Evolutionary conservation across 176 grass and related monocot species (phyloP).

Genomic region (Raddia distichophylla): DNA sequence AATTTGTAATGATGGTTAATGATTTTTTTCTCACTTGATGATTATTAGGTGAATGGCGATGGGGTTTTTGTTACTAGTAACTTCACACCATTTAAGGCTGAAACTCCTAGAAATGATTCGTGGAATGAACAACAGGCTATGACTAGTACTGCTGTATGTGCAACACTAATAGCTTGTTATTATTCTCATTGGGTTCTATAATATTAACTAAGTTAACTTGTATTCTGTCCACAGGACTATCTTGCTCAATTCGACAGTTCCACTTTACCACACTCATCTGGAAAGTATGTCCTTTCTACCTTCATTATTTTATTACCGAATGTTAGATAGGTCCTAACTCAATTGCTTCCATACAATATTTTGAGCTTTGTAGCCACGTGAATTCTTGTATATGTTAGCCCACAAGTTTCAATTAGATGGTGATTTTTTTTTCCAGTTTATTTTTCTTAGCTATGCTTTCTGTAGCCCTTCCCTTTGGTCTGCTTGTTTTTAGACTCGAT

Average conservation of each 20-base stretch:
- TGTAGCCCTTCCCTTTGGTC: background rate
- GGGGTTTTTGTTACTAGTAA: constrained; percentile 90
- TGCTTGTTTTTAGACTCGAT: constrained; percentile 9
- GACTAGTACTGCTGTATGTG: constrained; percentile 86
- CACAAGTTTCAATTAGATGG: background rate
- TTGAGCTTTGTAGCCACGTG: constrained; percentile 13
- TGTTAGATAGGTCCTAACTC: constrained; percentile 15
- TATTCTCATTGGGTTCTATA: constrained; percentile 29
- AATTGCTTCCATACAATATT: background rate
- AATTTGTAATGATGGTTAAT: constrained; percentile 22
- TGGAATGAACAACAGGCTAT: constrained; percentile 95
- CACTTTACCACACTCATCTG: constrained; percentile 50
- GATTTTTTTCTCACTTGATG: constrained; percentile 38
- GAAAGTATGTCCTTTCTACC: constrained; percentile 64
- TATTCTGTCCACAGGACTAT: constrained; percentile 68
- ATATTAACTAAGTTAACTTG: constrained; percentile 32
- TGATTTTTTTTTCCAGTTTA: constrained; percentile 9
- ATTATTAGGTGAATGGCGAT: constrained; percentile 90
- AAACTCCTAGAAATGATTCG: constrained; percentile 74
- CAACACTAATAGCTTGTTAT: constrained; percentile 35
- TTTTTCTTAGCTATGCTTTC: background rate
- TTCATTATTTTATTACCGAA: constrained; percentile 18
- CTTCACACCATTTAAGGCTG: constrained; percentile 84
- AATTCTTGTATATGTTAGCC: background rate
- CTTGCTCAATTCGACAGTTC: constrained; percentile 71